Evolutionary conservation across 495 filamentous ascomycete genomes (phyloP).

Genomic region (Penicillium turbatum): DNA sequence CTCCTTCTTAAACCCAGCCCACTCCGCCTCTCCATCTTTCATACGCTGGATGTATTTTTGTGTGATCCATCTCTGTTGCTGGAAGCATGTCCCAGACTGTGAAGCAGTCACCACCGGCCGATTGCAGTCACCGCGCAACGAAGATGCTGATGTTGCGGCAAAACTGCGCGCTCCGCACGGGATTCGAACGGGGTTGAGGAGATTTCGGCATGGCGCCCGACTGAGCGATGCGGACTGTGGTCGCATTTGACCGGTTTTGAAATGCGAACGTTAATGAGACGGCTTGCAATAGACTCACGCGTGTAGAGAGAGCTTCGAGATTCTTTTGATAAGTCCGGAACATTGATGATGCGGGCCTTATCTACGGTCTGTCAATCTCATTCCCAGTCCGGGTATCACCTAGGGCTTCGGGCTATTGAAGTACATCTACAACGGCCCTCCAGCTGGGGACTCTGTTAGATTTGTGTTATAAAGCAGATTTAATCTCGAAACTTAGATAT

Average conservation of each 20-base stretch:
- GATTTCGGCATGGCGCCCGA: slow-evolving; percentile 22
- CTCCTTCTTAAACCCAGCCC: slow-evolving; percentile 51
- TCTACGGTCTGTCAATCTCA: neutral
- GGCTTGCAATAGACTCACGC: slow-evolving; percentile 9
- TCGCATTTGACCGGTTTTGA: slow-evolving; percentile 26
- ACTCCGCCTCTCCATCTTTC: slow-evolving; percentile 51
- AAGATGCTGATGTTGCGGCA: slow-evolving; percentile 21
- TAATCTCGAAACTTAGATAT: neutral
- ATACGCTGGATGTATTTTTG: slow-evolving; percentile 47
- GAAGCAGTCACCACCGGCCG: slow-evolving; percentile 15
- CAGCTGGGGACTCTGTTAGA: neutral
- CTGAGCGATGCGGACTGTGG: slow-evolving; percentile 23
- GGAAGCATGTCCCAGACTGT: neutral
- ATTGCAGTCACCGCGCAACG: slow-evolving; percentile 9
- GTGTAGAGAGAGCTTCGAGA: slow-evolving; percentile 16
- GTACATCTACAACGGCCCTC: neutral
- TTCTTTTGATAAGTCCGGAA: slow-evolving; percentile 27
- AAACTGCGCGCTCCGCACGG: slow-evolving; percentile 27
- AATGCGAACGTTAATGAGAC: slow-evolving; percentile 1
- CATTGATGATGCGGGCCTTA: slow-evolving; percentile 20
- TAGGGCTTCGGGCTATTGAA: neutral
- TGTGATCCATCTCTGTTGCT: slow-evolving; percentile 47
- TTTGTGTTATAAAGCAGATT: neutral
- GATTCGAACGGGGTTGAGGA: slow-evolving; percentile 10
- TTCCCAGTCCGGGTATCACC: neutral